Base-by-base conservation (phyloP, 495 filamentous ascomycete genomes). In the Hypoxylon lenormandii region DNA sequence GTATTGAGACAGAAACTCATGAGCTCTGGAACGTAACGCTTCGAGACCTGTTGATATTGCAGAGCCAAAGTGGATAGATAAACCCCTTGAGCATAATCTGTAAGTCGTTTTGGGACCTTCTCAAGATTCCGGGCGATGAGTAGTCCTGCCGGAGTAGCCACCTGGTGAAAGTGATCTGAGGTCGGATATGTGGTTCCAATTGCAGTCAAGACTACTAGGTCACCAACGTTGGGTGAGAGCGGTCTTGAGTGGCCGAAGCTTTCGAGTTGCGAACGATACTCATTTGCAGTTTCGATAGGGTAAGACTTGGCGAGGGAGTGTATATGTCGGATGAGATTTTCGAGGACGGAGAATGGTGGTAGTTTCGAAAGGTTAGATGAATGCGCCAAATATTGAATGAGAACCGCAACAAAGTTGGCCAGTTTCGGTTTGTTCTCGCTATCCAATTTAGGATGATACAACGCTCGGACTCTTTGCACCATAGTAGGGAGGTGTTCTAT, bases 141-240 rank as follows among this genome's bases (percentile, higher is more conserved):
- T 5, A 97, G 85, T 73, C 91, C 90, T 1, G 94, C 91, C 0
- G 95, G 95, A 4, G 95, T 98, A 48, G 91, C 88, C 13, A 98
- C 90, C 57, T 93, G 90, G 69, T 98, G 95, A 77, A 97, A 98
- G 76, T 97, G 92, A 79, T 99, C 95, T 0, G 92, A 96, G 0
- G 96, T 97, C 4, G 96, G 93, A 76, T 96, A 99, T 61, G 94
- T 91, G 6, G 88, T 87, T 26, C 87, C 87, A 67, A 97, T 86
- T 0, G 92, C 92, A 0, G 92, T 94, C 38, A 99, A 79, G 22
- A 96, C 76, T 8, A 93, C 76, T 19, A 98, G 82, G 74, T 98
- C 93, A 3, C 92, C 91, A 8, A 89, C 83, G 1, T 82, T 87
- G 10, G 90, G 87, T 15, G 80, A 81, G 47, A 88, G 80, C 5